Conservation (phyloP, 2,329 filamentous ascomycete genomes). For the Dendryphion nanum region DNA sequence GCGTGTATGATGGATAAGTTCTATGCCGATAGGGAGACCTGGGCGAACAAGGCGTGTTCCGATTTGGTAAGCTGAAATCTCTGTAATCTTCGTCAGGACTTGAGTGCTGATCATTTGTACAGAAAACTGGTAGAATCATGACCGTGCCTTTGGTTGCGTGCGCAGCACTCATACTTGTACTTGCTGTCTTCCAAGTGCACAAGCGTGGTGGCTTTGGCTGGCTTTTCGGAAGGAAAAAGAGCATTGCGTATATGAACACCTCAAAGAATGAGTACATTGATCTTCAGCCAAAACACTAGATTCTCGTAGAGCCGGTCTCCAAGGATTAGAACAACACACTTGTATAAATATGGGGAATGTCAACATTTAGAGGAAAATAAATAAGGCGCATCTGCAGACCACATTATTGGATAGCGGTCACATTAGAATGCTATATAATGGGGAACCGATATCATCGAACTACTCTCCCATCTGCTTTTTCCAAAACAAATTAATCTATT, state of each 20-base stretch:
- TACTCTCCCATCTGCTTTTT: too few relatives aligned
- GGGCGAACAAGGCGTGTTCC: slow-evolving; percentile 7
- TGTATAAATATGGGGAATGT: too few relatives aligned
- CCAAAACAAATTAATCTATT: too few relatives aligned
- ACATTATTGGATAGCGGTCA: too few relatives aligned
- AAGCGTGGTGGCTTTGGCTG: slow-evolving; percentile 3
- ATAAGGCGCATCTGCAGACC: too few relatives aligned
- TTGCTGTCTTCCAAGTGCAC: slow-evolving; percentile 2
- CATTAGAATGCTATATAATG: too few relatives aligned
- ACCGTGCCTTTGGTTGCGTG: slow-evolving; percentile 2
- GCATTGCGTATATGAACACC: background rate
- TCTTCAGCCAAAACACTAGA: background rate
- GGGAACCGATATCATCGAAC: too few relatives aligned
- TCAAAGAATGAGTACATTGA: slow-evolving; percentile 2
- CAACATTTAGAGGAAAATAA: too few relatives aligned
- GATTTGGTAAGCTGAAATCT: slow-evolving; percentile 4
- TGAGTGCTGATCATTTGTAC: background rate
- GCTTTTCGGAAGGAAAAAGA: slow-evolving; percentile 3
- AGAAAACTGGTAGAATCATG: slow-evolving; percentile 6
- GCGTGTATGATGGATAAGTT: slow-evolving; percentile 7
- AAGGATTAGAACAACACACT: too few relatives aligned
- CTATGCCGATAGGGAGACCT: slow-evolving; percentile 2
- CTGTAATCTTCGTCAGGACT: background rate
- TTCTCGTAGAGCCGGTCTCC: background rate
- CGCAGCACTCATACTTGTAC: background rate